Percentiles rank a stretch among this genome's conserved stretches.
phyloP scores from a whole-genome alignment of 768 basidiomycete species.

The Tylopilus subfusipes region DNA sequence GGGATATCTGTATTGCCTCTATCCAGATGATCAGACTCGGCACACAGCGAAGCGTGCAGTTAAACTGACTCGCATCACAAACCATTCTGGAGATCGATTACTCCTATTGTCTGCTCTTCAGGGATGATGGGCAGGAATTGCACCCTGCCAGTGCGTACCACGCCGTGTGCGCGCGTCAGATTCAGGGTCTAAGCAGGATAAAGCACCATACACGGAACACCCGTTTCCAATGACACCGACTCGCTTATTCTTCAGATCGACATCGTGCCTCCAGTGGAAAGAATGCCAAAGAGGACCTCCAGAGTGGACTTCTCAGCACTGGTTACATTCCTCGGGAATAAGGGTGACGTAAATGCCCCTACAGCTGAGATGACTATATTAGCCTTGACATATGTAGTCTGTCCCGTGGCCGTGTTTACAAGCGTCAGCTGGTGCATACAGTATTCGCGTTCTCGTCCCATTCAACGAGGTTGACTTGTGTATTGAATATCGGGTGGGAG shows the following conservation, averaged over 20 bases:
- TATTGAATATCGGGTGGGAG: conserved; percentile 37
- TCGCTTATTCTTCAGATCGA: conserved; percentile 47
- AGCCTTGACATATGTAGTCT: conserved; percentile 17
- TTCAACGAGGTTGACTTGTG: conserved; percentile 34
- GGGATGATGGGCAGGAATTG: conserved; percentile 58
- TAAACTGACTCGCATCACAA: conserved; percentile 24
- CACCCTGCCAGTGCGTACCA: conserved; percentile 43
- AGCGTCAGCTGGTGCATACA: conserved; percentile 43
- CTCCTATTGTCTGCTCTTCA: conserved; percentile 43
- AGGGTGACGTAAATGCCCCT: conserved; percentile 1
- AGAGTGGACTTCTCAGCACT: conserved; percentile 34
- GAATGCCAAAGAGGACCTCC: conserved; percentile 51
- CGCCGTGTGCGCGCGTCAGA: conserved; percentile 2
- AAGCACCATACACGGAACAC: conserved; percentile 48
- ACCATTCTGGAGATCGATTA: conserved; percentile 59
- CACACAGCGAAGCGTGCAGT: conserved; percentile 29
- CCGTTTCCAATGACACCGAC: conserved; percentile 65
- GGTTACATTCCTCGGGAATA: neutral
- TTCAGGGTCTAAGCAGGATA: conserved; percentile 2
- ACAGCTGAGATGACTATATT: conserved; percentile 2
- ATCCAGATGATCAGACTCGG: neutral
- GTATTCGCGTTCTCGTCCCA: conserved; percentile 45
- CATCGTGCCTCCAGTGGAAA: conserved; percentile 51
- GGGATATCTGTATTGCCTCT: neutral
- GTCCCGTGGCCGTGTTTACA: conserved; percentile 31